Percentiles rank a stretch among this genome's conserved stretches.
Conservation (phyloP, 345 rosid genomes). For the Rhodomyrtus tomentosa region DNA sequence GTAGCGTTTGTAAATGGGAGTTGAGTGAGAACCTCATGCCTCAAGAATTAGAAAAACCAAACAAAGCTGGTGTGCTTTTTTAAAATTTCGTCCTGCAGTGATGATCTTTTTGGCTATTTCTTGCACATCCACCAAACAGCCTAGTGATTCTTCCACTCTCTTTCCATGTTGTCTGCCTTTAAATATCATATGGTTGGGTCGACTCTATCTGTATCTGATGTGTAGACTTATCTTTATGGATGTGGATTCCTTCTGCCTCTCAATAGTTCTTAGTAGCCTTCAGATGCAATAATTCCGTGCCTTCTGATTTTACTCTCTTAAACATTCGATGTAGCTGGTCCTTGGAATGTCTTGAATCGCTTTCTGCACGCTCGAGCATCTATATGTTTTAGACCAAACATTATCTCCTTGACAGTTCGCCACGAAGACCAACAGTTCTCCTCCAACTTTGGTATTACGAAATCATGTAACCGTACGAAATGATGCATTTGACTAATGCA, state of each 20-base stretch:
- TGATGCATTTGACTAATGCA: background rate
- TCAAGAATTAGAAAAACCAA: background rate
- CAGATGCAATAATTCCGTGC: background rate
- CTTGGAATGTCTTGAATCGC: background rate
- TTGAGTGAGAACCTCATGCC: background rate
- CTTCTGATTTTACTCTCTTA: background rate
- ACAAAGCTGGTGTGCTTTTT: background rate
- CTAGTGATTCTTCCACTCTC: background rate
- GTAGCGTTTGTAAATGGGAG: background rate
- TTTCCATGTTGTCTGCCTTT: background rate
- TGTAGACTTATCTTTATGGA: background rate
- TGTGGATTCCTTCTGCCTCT: background rate
- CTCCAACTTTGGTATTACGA: background rate
- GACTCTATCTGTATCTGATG: background rate
- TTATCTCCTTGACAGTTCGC: background rate
- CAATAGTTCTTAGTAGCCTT: background rate
- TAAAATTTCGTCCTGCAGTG: background rate
- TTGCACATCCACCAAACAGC: slow-evolving; percentile 1
- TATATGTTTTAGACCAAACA: background rate
- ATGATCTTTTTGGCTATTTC: background rate
- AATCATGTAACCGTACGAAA: background rate
- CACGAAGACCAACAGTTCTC: background rate
- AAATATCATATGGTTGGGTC: background rate
- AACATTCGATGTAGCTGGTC: background rate
- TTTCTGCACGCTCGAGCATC: background rate